Percentiles rank a stretch among this genome's conserved stretches.
Conservation (phyloP, 2,329 filamentous ascomycete genomes). For the Aureobasidium sp. region DNA sequence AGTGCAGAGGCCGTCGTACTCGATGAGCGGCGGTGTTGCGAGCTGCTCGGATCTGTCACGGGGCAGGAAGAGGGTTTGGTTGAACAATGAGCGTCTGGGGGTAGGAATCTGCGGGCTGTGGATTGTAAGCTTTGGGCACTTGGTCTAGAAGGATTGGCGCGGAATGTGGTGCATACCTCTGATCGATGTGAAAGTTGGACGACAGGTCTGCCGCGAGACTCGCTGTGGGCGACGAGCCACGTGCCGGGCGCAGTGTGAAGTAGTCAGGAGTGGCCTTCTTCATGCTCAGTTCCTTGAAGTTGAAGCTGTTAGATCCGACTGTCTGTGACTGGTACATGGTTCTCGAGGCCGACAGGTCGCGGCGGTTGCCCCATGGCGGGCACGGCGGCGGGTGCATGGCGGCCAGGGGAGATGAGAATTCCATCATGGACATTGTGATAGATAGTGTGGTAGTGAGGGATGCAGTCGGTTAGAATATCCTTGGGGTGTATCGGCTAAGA, state of each 20-base stretch:
- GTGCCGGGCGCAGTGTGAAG: constrained; percentile 69
- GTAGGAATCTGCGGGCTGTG: constrained; percentile 72
- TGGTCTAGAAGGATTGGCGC: constrained; percentile 19
- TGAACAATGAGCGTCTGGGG: constrained; percentile 77
- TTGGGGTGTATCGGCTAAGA: too few species aligned
- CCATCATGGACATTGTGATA: constrained; percentile 50
- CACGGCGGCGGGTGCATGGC: constrained; percentile 72
- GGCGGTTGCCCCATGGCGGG: constrained; percentile 54
- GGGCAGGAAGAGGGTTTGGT: constrained; percentile 55
- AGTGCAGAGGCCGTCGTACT: constrained; percentile 67
- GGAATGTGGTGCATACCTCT: constrained; percentile 57
- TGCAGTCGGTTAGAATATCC: neutral
- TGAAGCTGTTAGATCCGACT: constrained; percentile 59
- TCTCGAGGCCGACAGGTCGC: constrained; percentile 47
- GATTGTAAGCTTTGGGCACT: constrained; percentile 31
- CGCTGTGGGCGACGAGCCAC: constrained; percentile 81
- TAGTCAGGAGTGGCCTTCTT: constrained; percentile 65
- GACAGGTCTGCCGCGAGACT: constrained; percentile 90
- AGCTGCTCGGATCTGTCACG: constrained; percentile 29
- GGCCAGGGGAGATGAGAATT: constrained; percentile 87
- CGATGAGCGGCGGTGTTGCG: constrained; percentile 35
- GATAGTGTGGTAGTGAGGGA: constrained; percentile 14
- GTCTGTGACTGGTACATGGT: constrained; percentile 46
- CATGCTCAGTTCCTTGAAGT: constrained; percentile 68
- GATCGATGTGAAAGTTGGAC: constrained; percentile 94